Conservation (phyloP, 257 asterid genomes). For the Scutellaria minor region DNA sequence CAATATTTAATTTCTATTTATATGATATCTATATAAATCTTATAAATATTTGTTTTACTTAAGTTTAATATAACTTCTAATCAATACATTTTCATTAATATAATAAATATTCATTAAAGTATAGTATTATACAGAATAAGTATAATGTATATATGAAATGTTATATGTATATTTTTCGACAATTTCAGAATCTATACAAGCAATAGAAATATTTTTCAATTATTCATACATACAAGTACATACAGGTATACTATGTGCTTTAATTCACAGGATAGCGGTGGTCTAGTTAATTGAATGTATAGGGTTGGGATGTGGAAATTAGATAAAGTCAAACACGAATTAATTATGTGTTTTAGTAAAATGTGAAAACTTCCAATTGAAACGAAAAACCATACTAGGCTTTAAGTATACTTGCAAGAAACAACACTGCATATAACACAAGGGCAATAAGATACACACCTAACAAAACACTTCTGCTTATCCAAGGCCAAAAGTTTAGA, state of each 20-base stretch:
- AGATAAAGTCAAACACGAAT: background rate
- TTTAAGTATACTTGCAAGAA: conserved; percentile 5
- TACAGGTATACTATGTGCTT: background rate
- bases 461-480: conserved; percentile 38
- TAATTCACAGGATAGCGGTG: background rate
- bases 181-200: background rate
- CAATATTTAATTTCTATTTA: background rate
- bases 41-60: too few species aligned
- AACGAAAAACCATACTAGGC: background rate
- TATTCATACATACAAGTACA: background rate
- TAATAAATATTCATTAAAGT: background rate
- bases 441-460: conserved; percentile 48
- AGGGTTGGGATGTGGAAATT: background rate
- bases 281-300: background rate
- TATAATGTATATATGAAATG: background rate
- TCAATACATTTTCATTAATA: too few species aligned
- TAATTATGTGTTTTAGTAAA: background rate
- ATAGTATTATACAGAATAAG: background rate
- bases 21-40: background rate
- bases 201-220: background rate
- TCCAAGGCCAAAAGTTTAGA: conserved; percentile 43
- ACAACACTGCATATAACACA: conserved; percentile 26
- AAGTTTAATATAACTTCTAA: too few species aligned
- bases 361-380: background rate
- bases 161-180: background rate